A percentile compares a stretch with the other conserved stretches of the same genome.
These are phyloP conservation scores for Mycena sanguinolenta DNA, from an alignment of 768 basidiomycete genomes.

Conservation along the genomic window DNA sequence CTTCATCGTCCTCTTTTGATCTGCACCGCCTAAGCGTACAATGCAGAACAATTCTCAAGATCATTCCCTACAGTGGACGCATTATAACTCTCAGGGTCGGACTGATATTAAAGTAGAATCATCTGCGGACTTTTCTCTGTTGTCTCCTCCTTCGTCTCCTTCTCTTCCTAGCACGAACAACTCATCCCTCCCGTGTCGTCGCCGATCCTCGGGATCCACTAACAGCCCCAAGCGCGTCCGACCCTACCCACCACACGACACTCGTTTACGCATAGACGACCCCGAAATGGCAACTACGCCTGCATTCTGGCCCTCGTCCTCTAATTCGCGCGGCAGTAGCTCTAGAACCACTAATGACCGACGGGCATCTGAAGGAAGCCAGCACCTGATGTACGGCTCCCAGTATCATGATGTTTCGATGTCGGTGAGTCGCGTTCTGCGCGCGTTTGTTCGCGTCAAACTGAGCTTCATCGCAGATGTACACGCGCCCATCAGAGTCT, in stretches of 20 bases:
- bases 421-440: conserved; percentile 47
- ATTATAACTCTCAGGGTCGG: conserved; percentile 33
- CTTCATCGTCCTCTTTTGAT: conserved; percentile 42
- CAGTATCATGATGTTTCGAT: conserved; percentile 45
- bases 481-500: conserved; percentile 41
- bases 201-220: conserved; percentile 48
- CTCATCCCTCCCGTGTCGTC: conserved; percentile 45
- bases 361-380: conserved; percentile 55
- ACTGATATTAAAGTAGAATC: conserved; percentile 64
- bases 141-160: conserved; percentile 50
- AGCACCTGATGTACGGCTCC: conserved; percentile 42
- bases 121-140: conserved; percentile 51
- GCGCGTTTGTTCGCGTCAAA: conserved; percentile 14
- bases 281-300: conserved; percentile 52
- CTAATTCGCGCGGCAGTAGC: conserved; percentile 45
- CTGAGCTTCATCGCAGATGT: conserved; percentile 45
- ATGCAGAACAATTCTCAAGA: conserved; percentile 52
- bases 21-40: conserved; percentile 59
- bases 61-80: conserved; percentile 45
- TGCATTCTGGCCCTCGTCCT: conserved; percentile 50
- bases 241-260: conserved; percentile 53
- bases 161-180: conserved; percentile 30
- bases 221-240: conserved; percentile 53
- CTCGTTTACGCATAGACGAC: conserved; percentile 48
- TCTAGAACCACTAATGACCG: conserved; percentile 46